These are phyloP conservation scores for Saturnispora silvae DNA, from an alignment of 805 yeast genomes.

Conservation along the genomic window DNA sequence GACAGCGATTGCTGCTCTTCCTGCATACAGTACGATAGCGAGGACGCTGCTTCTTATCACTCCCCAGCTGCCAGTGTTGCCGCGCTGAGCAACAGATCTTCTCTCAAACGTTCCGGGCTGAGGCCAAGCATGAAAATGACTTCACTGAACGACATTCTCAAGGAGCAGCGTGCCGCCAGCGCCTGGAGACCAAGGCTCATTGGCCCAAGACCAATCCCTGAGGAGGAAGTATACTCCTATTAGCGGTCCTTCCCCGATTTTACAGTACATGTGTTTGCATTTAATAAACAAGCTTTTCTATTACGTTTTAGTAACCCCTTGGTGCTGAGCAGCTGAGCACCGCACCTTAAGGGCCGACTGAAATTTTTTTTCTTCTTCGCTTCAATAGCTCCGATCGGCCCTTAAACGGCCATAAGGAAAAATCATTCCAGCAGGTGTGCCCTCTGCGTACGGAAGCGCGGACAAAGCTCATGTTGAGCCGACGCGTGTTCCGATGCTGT, in stretches of 20 bases:
- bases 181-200: constrained; percentile 5
- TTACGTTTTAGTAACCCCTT: too few relatives aligned
- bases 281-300: neutral
- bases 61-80: neutral
- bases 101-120: constrained; percentile 12
- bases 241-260: too few relatives aligned
- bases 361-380: too few relatives aligned
- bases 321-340: too few relatives aligned
- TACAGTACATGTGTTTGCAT: neutral
- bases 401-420: too few relatives aligned
- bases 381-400: too few relatives aligned
- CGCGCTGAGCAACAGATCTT: neutral
- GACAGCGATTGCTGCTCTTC: neutral
- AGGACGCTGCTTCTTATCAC: neutral
- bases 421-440: too few relatives aligned
- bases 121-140: constrained; percentile 7
- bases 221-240: too few relatives aligned
- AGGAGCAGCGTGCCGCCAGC: constrained; percentile 4
- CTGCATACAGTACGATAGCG: neutral
- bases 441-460: too few relatives aligned
- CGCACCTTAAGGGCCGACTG: too few relatives aligned
- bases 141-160: constrained; percentile 6
- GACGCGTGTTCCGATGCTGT: too few relatives aligned
- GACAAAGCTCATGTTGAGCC: too few relatives aligned
- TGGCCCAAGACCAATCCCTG: constrained; percentile 8